These are phyloP conservation scores for Populus tremula DNA, from an alignment of 345 rosid species.

Conservation along the genomic window DNA sequence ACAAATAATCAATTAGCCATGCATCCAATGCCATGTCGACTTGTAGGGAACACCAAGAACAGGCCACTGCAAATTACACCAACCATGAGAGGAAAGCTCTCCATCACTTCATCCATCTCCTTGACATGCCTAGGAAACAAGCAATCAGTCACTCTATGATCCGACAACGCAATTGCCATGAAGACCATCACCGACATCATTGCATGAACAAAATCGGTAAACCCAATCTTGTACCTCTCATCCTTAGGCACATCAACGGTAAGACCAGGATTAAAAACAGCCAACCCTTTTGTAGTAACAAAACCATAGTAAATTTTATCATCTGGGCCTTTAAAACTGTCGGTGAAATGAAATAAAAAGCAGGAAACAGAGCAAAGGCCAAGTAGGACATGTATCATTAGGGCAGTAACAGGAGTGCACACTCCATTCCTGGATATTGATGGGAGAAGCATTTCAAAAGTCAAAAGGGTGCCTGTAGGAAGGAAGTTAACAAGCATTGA, in stretches of 20 bases:
- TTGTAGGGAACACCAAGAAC: conserved; percentile 67
- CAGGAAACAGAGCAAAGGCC: conserved; percentile 61
- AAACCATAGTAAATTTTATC: conserved; percentile 69
- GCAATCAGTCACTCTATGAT: conserved; percentile 56
- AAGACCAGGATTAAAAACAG: conserved; percentile 63
- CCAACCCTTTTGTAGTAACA: conserved; percentile 62
- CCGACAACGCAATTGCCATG: conserved; percentile 66
- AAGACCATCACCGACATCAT: conserved; percentile 74
- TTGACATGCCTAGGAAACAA: conserved; percentile 60
- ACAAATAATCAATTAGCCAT: conserved; percentile 37
- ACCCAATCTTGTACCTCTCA: conserved; percentile 53
- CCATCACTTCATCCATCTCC: conserved; percentile 82
- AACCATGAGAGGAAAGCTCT: conserved; percentile 76
- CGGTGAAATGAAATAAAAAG: conserved; percentile 75
- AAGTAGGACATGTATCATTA: conserved; percentile 53
- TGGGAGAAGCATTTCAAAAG: conserved; percentile 78
- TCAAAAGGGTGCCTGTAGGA: conserved; percentile 75
- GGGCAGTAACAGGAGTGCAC: conserved; percentile 51
- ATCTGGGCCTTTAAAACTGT: conserved; percentile 60
- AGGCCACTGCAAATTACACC: conserved; percentile 66
- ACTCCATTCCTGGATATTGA: conserved; percentile 54
- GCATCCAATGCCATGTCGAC: conserved; percentile 67
- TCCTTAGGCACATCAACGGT: conserved; percentile 42
- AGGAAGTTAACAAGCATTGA: conserved; percentile 68
- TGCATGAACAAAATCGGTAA: conserved; percentile 66